Evolutionary conservation across 2,329 filamentous ascomycete species (phyloP).

Genomic region (Ceratocystiopsis minuta): DNA sequence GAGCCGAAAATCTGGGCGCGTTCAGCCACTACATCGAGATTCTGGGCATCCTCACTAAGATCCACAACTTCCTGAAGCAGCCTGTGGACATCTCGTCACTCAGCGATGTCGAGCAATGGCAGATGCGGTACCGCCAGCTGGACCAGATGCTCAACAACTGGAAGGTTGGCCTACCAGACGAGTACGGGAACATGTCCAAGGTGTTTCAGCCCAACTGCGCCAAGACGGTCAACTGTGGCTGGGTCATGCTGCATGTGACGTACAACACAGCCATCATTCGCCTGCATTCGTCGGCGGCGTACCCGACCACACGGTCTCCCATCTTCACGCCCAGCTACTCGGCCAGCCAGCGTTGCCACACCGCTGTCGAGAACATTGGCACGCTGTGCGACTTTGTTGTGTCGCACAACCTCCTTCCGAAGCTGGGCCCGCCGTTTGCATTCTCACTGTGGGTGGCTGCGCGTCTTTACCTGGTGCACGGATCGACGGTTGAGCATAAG

Average conservation of each 20-base stretch:
- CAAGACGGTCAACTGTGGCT: constrained; percentile 59
- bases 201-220: constrained; percentile 51
- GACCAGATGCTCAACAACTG: constrained; percentile 64
- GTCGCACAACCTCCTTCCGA: constrained; percentile 53
- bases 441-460: constrained; percentile 89
- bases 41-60: constrained; percentile 67
- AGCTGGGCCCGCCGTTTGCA: constrained; percentile 76
- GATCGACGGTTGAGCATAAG: constrained; percentile 72
- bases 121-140: constrained; percentile 68
- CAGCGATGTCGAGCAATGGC: constrained; percentile 78
- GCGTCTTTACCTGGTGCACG: constrained; percentile 71
- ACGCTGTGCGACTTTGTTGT: constrained; percentile 64
- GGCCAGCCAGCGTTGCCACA: constrained; percentile 66
- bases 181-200: constrained; percentile 71
- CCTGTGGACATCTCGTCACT: constrained; percentile 76
- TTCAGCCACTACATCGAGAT: constrained; percentile 88
- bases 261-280: constrained; percentile 83
- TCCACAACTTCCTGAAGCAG: constrained; percentile 75
- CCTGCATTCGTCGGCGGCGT: constrained; percentile 79
- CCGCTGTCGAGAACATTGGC: constrained; percentile 67
- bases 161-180: constrained; percentile 67
- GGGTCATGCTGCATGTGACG: constrained; percentile 82
- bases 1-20: constrained; percentile 65
- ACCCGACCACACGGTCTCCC: constrained; percentile 71
- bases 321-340: constrained; percentile 82